These are phyloP conservation scores for Malus orientalis DNA, from an alignment of 306 rosid genomes.

Conservation along the genomic window DNA sequence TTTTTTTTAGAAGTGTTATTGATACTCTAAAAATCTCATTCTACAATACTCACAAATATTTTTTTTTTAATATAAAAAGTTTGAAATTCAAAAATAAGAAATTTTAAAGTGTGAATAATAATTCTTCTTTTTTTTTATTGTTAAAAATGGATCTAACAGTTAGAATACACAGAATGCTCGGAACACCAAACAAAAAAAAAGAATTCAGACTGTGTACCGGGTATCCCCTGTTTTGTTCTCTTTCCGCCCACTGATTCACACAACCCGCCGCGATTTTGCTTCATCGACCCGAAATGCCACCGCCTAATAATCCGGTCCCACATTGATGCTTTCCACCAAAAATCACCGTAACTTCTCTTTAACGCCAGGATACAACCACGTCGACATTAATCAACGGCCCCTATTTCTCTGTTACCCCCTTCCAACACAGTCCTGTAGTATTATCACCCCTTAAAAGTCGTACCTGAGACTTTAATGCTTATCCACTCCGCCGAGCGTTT, in stretches of 20 bases:
- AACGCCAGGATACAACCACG: not conserved
- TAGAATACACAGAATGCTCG: too few relatives aligned
- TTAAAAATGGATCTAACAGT: too few relatives aligned
- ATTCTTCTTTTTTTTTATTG: too few relatives aligned
- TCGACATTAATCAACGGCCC: not conserved
- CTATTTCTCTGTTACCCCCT: not conserved
- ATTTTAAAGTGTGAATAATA: too few relatives aligned
- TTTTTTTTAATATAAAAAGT: too few relatives aligned
- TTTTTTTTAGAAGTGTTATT: too few relatives aligned
- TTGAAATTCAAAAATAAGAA: too few relatives aligned
- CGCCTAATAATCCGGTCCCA: not conserved
- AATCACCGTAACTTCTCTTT: not conserved
- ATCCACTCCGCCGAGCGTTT: conserved; percentile 1
- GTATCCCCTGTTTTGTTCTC: not conserved
- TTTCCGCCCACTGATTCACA: not conserved
- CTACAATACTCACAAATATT: too few relatives aligned
- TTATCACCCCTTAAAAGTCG: not conserved
- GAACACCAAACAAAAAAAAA: not conserved
- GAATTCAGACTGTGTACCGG: not conserved
- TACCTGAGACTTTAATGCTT: conserved; percentile 12
- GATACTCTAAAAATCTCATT: too few relatives aligned
- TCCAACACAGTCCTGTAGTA: not conserved
- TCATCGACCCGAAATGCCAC: not conserved
- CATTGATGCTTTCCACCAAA: not conserved
- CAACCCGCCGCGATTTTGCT: not conserved